Evolutionary conservation across 225 moss, liverwort and hornwort species (phyloP), one percentile per base, ranked within the genome.

Genomic region (Anthoceros angustus): DNA sequence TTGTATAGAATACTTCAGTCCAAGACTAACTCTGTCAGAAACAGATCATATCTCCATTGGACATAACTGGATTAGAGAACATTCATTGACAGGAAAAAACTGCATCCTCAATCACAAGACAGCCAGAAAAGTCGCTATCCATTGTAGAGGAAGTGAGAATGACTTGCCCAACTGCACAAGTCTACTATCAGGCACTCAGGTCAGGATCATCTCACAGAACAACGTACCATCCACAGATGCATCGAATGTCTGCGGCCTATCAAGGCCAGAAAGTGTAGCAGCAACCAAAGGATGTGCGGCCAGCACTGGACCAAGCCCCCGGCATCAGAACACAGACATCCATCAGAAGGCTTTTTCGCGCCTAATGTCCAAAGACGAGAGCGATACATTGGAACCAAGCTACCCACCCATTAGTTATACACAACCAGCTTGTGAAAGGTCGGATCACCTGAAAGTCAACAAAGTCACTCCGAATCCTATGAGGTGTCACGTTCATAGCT

Each of bases 191-290:
- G 18, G n/a, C 18, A 0, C 55, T 12, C 20, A 83, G 86, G 87
- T 78, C 64, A 64, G 86, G 86, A 75, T 83, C 64, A 86, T 91
- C 91, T 87, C 88, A 98, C 95, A 98, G 86, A 71, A 81, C 78
- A 78, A 77, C 95, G 77, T 98, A 95, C 95, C 95, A 86, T 98
- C 91, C 86, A 91, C 91, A 77, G 95, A 91, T 75, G 95, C 95
- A 89, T 98, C 95, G 82, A 92, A 92, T 42, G 91, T 87, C 68
- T 92, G 80, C 66, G 91, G 85, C 42, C 82, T 78, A 63, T 83
- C 83, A 67, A 98, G 78, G 62, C 95, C 95, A 68, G 84, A 79
- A 70, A 98, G 76, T 73, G 87, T 81, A 40, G 91, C 91, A 73
- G 79, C 73, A 69, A 98, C 88, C 70, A 92, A 74, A 69, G 91